Conservation (phyloP, 1,139 yeast species). For the Kluyveromyces sp. region DNA sequence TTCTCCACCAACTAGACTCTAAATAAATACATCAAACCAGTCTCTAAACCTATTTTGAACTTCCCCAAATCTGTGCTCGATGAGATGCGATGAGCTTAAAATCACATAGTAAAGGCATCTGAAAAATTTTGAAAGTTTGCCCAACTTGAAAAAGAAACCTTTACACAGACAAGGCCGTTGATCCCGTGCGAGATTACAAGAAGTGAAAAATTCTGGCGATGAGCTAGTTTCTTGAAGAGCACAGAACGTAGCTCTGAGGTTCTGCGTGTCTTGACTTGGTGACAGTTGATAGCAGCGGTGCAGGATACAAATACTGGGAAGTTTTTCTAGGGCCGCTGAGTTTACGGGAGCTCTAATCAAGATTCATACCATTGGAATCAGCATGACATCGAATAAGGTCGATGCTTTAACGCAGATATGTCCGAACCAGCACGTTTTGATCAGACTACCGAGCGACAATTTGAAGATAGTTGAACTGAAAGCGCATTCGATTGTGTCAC, state of each 20-base stretch:
- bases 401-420: conserved; percentile 31
- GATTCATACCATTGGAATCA: no score
- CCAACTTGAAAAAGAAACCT: conserved; percentile 4
- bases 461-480: conserved; percentile 61
- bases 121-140: conserved; percentile 11
- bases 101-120: not conserved
- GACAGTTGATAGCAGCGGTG: no score
- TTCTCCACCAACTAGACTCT: not conserved
- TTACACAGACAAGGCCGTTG: not conserved
- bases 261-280: no score
- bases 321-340: no score
- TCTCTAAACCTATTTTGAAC: not conserved
- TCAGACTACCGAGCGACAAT: conserved; percentile 77
- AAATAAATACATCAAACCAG: not conserved
- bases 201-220: not conserved
- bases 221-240: no score
- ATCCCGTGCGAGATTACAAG: not conserved
- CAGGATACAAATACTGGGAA: no score
- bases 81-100: conserved; percentile 22
- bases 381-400: no score
- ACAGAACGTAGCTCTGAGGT: no score
- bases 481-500: conserved; percentile 51
- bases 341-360: no score
- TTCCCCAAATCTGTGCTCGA: not conserved
- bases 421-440: conserved; percentile 41